Evolutionary conservation across 2,329 filamentous ascomycete genomes (phyloP).

Genomic region (Drechslerella stenobrocha): DNA sequence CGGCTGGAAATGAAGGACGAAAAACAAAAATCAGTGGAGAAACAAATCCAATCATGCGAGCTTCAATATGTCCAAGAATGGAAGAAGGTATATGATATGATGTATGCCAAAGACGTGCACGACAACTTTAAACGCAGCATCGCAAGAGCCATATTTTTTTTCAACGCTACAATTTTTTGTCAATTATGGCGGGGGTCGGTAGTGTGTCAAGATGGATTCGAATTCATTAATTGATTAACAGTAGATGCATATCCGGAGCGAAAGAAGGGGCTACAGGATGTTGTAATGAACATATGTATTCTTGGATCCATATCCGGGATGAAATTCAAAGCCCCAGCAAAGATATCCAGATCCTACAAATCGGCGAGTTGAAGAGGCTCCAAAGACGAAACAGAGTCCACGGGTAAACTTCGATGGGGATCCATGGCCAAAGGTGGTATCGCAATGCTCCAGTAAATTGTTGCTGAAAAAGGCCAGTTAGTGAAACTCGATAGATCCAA

Average conservation of each 20-base stretch:
- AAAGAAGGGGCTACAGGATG: constrained; percentile 37
- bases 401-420: constrained; percentile 2
- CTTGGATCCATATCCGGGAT: constrained; percentile 27
- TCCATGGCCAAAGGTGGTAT: constrained; percentile 10
- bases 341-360: not conserved
- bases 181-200: not conserved
- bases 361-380: not conserved
- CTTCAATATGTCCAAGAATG: constrained; percentile 47
- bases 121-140: not conserved
- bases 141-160: constrained; percentile 13
- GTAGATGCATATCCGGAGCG: constrained; percentile 24
- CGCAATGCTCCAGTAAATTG: not conserved
- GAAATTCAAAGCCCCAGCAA: constrained; percentile 1
- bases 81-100: constrained; percentile 17
- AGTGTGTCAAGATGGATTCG: not conserved
- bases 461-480: not conserved
- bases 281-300: constrained; percentile 17
- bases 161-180: constrained; percentile 40
- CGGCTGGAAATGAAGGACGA: constrained; percentile 2
- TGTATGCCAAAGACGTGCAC: constrained; percentile 19
- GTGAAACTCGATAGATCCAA: constrained; percentile 20
- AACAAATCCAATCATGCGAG: constrained; percentile 12
- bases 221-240: constrained; percentile 23
- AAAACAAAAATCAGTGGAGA: constrained; percentile 7
- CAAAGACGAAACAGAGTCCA: constrained; percentile 1